Evolutionary conservation across 176 grass and related monocot genomes (phyloP), one percentile per base, ranked within the genome.

Genomic region (Eragrostis curvula): DNA sequence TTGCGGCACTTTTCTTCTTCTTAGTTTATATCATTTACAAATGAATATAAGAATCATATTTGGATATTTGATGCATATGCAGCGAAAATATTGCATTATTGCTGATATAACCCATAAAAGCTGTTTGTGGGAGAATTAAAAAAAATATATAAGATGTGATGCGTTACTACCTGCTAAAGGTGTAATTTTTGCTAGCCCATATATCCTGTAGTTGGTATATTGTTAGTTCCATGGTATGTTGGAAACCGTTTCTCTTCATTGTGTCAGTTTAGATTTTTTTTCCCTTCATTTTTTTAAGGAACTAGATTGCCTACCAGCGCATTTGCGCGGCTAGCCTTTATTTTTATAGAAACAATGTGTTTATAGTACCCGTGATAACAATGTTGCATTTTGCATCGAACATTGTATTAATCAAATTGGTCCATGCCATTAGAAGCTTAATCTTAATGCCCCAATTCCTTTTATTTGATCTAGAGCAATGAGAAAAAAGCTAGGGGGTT

Each of bases 121-220:
- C 18, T 14, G 44, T 78, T 66, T 66, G 27, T 50, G 27, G 17
- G 27, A 20, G 39, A 65, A 11, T 21, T 25, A 43, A 66, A 24
- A 50, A n/a, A n/a, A n/a, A n/a, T n/a, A 47, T 23, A 24, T 18
- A 60, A 59, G 2, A 75, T 17, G 40, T 41, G 49, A 46, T 72
- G 57, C 58, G 58, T 88, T 49, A 55, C 39, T 20, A 28, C 58
- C 42, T 70, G 28, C 73, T 70, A 60, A 39, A 78, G 48, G 21
- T 62, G 9, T 49, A 28, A 18, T 50, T 69, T 85, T 77, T 59
- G 9, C 20, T 71, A 44, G 18, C 29, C 7, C 39, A 78, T 28
- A 9, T 40, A 43, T 68, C 30, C 6, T 14, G 47, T 79, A 58
- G 63, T 48, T 80, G 44, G 21, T 77, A 77, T 64, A 6, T 46